Evolutionary conservation across 2,329 filamentous ascomycete species (phyloP).

Genomic region (Claviceps capensis): DNA sequence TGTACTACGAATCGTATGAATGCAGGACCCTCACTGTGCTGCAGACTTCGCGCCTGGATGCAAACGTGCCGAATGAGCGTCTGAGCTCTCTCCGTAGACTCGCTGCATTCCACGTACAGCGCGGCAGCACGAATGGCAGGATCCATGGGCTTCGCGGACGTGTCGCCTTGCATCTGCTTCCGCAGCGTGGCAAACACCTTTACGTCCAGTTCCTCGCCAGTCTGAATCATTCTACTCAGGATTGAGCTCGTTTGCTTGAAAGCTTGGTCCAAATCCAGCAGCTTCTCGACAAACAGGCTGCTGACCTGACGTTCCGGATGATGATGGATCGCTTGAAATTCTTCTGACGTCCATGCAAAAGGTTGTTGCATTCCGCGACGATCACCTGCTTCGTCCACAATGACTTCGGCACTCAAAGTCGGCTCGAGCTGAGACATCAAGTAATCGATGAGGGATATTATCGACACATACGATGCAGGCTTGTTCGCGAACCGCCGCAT

Average conservation of each 20-base stretch:
- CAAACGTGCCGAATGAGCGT: conserved; percentile 30
- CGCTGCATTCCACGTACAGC: conserved; percentile 35
- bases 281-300: conserved; percentile 51
- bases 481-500: conserved; percentile 34
- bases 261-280: conserved; percentile 50
- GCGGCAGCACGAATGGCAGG: conserved; percentile 45
- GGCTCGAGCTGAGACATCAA: conserved; percentile 31
- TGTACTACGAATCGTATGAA: conserved; percentile 32
- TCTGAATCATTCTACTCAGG: conserved; percentile 40
- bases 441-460: conserved; percentile 36
- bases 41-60: conserved; percentile 28
- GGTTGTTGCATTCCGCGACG: conserved; percentile 23
- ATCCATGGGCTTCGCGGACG: conserved; percentile 27
- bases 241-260: conserved; percentile 38
- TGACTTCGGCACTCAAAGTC: conserved; percentile 17
- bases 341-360: conserved; percentile 31
- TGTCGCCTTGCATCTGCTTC: conserved; percentile 35
- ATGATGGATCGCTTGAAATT: conserved; percentile 31
- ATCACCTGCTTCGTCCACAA: conserved; percentile 25
- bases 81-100: conserved; percentile 19
- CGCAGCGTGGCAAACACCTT: conserved; percentile 40
- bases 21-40: conserved; percentile 32
- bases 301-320: conserved; percentile 17
- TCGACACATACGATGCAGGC: conserved; percentile 38
- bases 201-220: conserved; percentile 35